Evolutionary conservation across 2,329 filamentous ascomycete species (phyloP), one percentile per base, ranked within the genome.

Genomic region (Aspergillus felis): DNA sequence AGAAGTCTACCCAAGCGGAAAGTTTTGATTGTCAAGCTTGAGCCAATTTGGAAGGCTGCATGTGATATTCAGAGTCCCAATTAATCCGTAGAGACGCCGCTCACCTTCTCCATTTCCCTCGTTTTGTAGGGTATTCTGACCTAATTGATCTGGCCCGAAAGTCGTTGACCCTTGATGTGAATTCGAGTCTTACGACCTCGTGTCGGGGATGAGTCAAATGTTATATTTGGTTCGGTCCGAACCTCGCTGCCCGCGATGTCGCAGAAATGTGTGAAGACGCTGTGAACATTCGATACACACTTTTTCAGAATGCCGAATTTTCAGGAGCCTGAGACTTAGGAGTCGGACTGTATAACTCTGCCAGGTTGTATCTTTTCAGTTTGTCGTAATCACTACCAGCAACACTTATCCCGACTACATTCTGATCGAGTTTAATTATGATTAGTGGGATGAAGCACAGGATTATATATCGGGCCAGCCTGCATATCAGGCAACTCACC

Each of bases 361-460:
- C 80, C 50, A 87, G 69, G 68, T 87, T 88, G 71, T 81, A 87
- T 55, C 82, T 78, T 71, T 86, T 87, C 60, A 88, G 74, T 61
- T 78, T 72, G 55, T 87, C 84, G 63, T 82, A 87, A 61, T 85
- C 82, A 53, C 77, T 72, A 22, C 79, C 81, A 4, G 87, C 82
- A 8, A 87, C 84, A 61, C 84, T 86, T 79, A 88, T 85, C 22
- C 85, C 85, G 58, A 84, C 80, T 9, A 87, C 71, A 63, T 86
- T 86, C 84, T 87, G 62, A 12, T 47, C 24, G 44, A 14, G 22
- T 27, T 20, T 51, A 3, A 27, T 41, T n/a, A 38, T 20, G n/a
- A 59, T 68, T 51, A 70, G 63, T 53, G 10, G 10, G n/a, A 42
- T 25, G 4, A 3, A 53, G 14, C 6, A 70, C 4, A 70, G 46